Evolutionary conservation across 2,329 filamentous ascomycete genomes (phyloP).

Genomic region (Penicillium sp.): DNA sequence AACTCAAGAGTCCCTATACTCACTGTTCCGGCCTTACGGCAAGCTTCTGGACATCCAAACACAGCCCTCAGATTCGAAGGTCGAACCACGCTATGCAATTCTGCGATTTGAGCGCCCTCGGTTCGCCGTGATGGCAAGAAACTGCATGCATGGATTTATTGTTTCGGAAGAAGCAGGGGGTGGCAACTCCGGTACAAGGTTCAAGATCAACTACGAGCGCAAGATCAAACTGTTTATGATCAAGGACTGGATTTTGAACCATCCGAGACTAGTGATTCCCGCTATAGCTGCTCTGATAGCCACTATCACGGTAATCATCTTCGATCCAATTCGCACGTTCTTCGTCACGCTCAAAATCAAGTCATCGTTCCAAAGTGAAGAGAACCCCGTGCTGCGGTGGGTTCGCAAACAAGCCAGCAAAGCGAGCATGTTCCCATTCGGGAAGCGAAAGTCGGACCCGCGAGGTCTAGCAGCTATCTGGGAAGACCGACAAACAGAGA

Average conservation of each 20-base stretch:
- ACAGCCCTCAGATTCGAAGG: conserved; percentile 77
- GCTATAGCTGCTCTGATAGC: conserved; percentile 71
- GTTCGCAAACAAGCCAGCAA: conserved; percentile 56
- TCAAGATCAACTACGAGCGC: conserved; percentile 76
- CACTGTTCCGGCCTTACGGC: conserved; percentile 78
- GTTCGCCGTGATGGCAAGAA: conserved; percentile 77
- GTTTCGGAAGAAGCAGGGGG: conserved; percentile 62
- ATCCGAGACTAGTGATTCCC: conserved; percentile 82
- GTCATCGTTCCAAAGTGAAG: conserved; percentile 61
- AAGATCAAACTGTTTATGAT: conserved; percentile 68
- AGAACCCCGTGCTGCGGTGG: conserved; percentile 70
- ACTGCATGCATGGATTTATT: conserved; percentile 79
- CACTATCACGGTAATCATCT: conserved; percentile 73
- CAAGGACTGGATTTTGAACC: conserved; percentile 75
- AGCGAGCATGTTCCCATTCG: conserved; percentile 40
- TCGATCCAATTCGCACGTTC: conserved; percentile 88
- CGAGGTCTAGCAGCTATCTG: conserved; percentile 71
- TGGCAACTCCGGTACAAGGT: conserved; percentile 63
- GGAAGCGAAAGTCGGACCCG: conserved; percentile 48
- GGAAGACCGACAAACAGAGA: conserved; percentile 74
- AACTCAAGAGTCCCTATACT: conserved; percentile 77
- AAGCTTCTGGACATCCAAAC: conserved; percentile 77
- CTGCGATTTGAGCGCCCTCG: conserved; percentile 66
- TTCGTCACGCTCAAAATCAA: conserved; percentile 86
- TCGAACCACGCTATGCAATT: conserved; percentile 68